phyloP scores from a whole-genome alignment of 192 early-diverging fungal genomes.

The Backusella tuberculispora region DNA sequence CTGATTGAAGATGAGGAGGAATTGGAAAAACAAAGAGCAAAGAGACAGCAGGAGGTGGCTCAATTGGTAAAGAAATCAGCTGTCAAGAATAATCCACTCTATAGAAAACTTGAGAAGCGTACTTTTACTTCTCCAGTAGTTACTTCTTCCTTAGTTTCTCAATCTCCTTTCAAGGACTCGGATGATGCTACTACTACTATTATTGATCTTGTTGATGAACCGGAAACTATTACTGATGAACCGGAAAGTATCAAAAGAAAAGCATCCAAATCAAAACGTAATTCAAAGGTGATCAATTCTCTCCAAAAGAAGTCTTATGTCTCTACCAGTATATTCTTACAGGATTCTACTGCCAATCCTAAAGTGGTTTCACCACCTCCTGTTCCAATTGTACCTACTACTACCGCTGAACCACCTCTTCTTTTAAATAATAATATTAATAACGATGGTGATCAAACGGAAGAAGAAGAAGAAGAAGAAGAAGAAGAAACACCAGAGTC shows the following conservation, averaged over 20 bases:
- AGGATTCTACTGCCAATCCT: neutral
- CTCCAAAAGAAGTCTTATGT: constrained; percentile 35
- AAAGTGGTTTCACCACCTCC: neutral
- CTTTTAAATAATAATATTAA: too few relatives aligned
- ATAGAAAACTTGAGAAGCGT: constrained; percentile 19
- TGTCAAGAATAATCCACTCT: constrained; percentile 39
- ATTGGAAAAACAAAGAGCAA: constrained; percentile 28
- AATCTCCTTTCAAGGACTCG: neutral
- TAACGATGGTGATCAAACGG: too few relatives aligned
- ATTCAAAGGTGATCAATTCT: constrained; percentile 35
- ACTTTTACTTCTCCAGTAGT: neutral
- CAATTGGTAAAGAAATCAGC: constrained; percentile 34
- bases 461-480: too few relatives aligned
- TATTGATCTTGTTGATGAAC: neutral
- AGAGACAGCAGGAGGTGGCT: constrained; percentile 29
- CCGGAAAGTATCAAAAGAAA: neutral
- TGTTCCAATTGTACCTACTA: neutral
- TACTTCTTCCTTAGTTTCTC: neutral
- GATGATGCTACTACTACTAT: neutral
- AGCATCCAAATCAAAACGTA: constrained; percentile 19
- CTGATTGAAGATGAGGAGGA: constrained; percentile 27
- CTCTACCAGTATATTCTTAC: constrained; percentile 31
- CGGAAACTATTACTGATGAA: neutral
- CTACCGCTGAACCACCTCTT: neutral
- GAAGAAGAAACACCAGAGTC: neutral